Evolutionary conservation across 2,329 filamentous ascomycete species (phyloP).

Genomic region (Coleophoma eucalyptorum): DNA sequence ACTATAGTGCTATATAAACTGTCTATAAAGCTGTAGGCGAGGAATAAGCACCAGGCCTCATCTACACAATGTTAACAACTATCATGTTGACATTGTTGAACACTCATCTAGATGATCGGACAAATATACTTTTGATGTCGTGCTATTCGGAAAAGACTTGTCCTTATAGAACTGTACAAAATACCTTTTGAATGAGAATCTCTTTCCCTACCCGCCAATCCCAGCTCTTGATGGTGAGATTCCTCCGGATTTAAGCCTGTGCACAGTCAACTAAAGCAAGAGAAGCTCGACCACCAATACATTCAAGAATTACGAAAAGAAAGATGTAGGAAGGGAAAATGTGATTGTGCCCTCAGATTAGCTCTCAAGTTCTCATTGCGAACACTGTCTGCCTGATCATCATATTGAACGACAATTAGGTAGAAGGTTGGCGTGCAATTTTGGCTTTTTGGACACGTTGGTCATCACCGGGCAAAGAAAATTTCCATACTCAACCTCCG

Average conservation of each 20-base stretch:
- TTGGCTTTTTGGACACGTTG: constrained; percentile 33
- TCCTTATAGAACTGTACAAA: no score
- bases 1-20: no score
- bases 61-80: no score
- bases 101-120: no score
- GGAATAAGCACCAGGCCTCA: no score
- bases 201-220: no score
- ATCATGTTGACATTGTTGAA: no score
- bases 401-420: constrained; percentile 9
- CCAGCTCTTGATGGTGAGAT: not conserved
- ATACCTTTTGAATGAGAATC: no score
- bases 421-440: constrained; percentile 31
- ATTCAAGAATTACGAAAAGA: not conserved
- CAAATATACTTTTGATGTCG: no score
- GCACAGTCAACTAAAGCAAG: not conserved
- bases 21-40: no score
- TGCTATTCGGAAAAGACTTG: no score
- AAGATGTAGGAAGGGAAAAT: not conserved
- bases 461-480: constrained; percentile 29
- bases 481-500: constrained; percentile 7
- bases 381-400: constrained; percentile 24
- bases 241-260: not conserved
- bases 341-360: constrained; percentile 29
- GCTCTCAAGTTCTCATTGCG: constrained; percentile 34
- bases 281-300: not conserved